A percentile compares a stretch with the other conserved stretches of the same genome.
phyloP scores from a whole-genome alignment of 2,329 filamentous ascomycete species.

The Leptographium galeiforme region DNA sequence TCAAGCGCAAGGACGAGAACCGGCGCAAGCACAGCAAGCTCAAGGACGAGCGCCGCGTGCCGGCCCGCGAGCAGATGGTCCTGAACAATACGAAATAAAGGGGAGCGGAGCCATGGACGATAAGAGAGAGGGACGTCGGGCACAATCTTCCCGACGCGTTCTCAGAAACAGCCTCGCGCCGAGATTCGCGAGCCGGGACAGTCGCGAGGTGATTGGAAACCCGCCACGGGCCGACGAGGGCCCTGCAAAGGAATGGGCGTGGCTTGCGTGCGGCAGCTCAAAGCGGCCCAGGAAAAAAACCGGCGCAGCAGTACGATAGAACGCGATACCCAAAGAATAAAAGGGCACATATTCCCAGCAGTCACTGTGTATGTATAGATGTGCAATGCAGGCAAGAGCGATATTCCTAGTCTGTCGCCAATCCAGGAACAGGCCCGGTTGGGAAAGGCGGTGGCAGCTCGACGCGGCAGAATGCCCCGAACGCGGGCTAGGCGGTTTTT shows the following conservation, averaged over 20 bases:
- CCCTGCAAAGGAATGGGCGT: too few relatives aligned
- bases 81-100: slow-evolving; percentile 46
- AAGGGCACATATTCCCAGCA: too few relatives aligned
- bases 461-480: neutral
- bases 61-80: slow-evolving; percentile 77
- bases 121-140: neutral
- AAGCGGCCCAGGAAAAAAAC: neutral
- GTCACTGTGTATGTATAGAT: too few relatives aligned
- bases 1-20: slow-evolving; percentile 89
- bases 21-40: slow-evolving; percentile 83
- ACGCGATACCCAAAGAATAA: neutral
- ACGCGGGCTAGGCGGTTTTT: neutral
- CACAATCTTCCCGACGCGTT: neutral
- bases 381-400: too few relatives aligned
- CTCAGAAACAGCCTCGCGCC: too few relatives aligned
- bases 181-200: too few relatives aligned
- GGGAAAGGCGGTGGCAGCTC: neutral
- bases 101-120: neutral
- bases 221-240: too few relatives aligned
- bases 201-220: too few relatives aligned
- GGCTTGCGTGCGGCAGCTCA: too few relatives aligned
- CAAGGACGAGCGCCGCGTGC: slow-evolving; percentile 47
- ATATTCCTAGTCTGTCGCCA: too few relatives aligned
- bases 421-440: neutral
- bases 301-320: neutral